These are phyloP conservation scores for Eremomyces bilateralis DNA, from an alignment of 495 filamentous ascomycete genomes.

Conservation along the genomic window DNA sequence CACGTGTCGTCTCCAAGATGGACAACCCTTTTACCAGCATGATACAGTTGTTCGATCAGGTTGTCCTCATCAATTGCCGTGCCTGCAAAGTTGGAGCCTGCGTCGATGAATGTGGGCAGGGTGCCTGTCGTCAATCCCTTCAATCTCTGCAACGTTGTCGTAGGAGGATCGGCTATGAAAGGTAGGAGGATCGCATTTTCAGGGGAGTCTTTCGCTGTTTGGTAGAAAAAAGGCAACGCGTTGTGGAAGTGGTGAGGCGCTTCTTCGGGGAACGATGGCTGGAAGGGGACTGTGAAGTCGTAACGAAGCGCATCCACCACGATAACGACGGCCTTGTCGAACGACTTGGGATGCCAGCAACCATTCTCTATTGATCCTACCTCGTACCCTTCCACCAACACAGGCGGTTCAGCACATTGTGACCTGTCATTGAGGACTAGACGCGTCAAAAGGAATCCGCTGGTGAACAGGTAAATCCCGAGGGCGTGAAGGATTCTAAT, in stretches of 20 bases:
- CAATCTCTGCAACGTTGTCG: constrained; percentile 72
- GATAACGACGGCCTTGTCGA: constrained; percentile 76
- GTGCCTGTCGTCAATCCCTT: constrained; percentile 94
- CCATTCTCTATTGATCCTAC: constrained; percentile 26
- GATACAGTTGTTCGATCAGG: constrained; percentile 58
- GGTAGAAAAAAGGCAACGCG: constrained; percentile 65
- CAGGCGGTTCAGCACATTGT: constrained; percentile 50
- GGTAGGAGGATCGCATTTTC: constrained; percentile 73
- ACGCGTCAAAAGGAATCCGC: constrained; percentile 88
- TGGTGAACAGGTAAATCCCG: constrained; percentile 81
- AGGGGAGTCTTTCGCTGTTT: constrained; percentile 48
- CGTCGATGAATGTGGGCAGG: constrained; percentile 80
- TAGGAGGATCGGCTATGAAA: constrained; percentile 95
- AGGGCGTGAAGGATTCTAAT: constrained; percentile 46
- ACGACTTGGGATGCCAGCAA: constrained; percentile 90
- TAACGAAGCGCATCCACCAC: constrained; percentile 89
- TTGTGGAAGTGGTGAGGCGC: constrained; percentile 60
- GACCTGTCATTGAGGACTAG: constrained; percentile 79
- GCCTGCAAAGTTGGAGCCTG: constrained; percentile 85
- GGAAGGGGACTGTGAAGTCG: constrained; percentile 80
- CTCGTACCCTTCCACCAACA: constrained; percentile 23
- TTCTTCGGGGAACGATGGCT: constrained; percentile 25
- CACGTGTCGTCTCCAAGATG: constrained; percentile 96
- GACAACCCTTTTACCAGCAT: constrained; percentile 64
- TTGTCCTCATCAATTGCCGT: constrained; percentile 98